These are phyloP conservation scores for Pseudocercospora eumusae DNA, from an alignment of 2,329 filamentous ascomycete species.

Conservation along the genomic window DNA sequence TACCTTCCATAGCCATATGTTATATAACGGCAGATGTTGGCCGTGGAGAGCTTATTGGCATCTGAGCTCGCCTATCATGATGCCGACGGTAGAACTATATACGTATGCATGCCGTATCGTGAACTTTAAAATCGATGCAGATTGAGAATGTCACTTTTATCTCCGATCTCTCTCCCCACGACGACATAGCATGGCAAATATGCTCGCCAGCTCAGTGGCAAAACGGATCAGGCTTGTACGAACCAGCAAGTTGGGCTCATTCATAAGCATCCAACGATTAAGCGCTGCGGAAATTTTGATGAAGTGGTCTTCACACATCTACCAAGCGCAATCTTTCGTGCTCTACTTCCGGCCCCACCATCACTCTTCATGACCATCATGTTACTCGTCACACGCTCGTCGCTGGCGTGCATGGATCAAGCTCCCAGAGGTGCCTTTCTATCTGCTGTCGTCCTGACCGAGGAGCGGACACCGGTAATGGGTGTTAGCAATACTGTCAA, in stretches of 20 bases:
- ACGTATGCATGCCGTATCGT: not conserved
- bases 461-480: slow-evolving; percentile 71
- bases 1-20: not conserved
- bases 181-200: slow-evolving; percentile 42
- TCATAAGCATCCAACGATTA: not conserved
- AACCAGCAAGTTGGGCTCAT: slow-evolving; percentile 61
- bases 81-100: slow-evolving; percentile 2
- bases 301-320: slow-evolving; percentile 63
- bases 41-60: slow-evolving; percentile 8
- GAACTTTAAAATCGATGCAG: not conserved
- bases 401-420: slow-evolving; percentile 68
- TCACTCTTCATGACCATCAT: slow-evolving; percentile 57
- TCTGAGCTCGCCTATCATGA: slow-evolving; percentile 8
- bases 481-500: slow-evolving; percentile 70
- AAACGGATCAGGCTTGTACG: slow-evolving; percentile 61
- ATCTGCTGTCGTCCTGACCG: slow-evolving; percentile 62
- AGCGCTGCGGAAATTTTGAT: not conserved
- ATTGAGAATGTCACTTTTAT: not conserved
- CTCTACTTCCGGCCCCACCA: slow-evolving; percentile 60
- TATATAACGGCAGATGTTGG: not conserved
- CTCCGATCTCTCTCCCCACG: not conserved
- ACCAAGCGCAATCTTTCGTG: slow-evolving; percentile 65
- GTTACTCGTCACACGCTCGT: slow-evolving; percentile 64
- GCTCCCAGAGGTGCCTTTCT: slow-evolving; percentile 71
- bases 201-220: slow-evolving; percentile 62